Base-by-base conservation (phyloP, 2,329 filamentous ascomycete genomes). In the Coniella vitis region DNA sequence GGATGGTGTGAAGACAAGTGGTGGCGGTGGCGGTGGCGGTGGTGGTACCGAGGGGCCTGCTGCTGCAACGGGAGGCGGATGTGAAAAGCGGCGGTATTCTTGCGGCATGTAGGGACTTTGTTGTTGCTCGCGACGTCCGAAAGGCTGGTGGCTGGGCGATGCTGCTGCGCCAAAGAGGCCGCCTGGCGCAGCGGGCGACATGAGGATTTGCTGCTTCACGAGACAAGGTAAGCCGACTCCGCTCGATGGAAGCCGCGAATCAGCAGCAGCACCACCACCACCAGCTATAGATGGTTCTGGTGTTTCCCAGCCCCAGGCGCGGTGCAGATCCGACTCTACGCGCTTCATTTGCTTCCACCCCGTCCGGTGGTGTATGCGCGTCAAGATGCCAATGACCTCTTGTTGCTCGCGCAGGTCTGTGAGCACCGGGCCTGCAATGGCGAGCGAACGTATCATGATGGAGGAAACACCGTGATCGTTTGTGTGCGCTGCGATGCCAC, bases 401-500 rank as follows among this genome's bases (percentile, higher is more conserved):
- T 86, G 80, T 66, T 94, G 90, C 56, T 95, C 86, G 22, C 75
- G 71, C 4, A 75, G 74, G 45, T 81, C 74, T 0, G 77, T 79
- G 4, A 97, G 72, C 44, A 83, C 83, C 58, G 86, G 81, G 7
- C 85, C 85, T 2, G 87, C 87, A 48, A 93, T 84, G 35, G 84
- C 82, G 7, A 96, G 73, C 31, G 86, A 89, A 9, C 86, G 84
- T 35, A 93, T 79, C 2, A 87, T 87, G 9, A 95, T 83, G 43
- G 81, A 86, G 9, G 86, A 82, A 29, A 95, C 81, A 22, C 87
- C 87, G 21, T 80, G 76, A 61, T 95, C 89, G 59, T 90, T 87
- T 45, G 85, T 82, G 61, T 95, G 89, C 2, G 88, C 87, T 20
- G 87, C 83, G 54, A 97, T 94, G 13, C 91, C 91, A 61, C 90